These are phyloP conservation scores for Arabis hirsuta DNA, from an alignment of 345 rosid species.

Conservation along the genomic window DNA sequence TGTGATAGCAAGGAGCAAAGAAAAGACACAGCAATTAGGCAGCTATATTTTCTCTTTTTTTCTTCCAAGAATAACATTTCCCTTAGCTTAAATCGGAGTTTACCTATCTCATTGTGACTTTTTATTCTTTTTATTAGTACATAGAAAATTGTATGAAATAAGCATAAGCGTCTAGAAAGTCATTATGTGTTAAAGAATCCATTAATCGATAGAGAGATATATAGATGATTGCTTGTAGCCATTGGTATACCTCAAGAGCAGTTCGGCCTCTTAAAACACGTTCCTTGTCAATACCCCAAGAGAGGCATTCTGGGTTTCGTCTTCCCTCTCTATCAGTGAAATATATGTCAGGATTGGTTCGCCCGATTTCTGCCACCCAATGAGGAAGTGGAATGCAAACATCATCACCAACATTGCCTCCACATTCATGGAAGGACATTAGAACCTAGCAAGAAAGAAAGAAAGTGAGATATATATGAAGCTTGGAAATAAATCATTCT, in stretches of 20 bases:
- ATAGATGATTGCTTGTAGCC: background rate
- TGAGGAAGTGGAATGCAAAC: slow-evolving; percentile 96
- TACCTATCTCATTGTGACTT: background rate
- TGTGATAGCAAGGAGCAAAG: slow-evolving; percentile 1
- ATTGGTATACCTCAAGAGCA: slow-evolving; percentile 80
- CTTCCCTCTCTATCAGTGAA: slow-evolving; percentile 99
- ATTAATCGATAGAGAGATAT: slow-evolving; percentile 3
- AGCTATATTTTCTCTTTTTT: background rate
- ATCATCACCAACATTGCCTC: slow-evolving; percentile 97
- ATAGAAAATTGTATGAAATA: background rate
- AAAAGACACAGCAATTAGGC: slow-evolving; percentile 7
- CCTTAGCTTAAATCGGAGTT: background rate
- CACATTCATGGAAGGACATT: slow-evolving; percentile 99
- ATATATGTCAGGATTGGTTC: slow-evolving; percentile 87
- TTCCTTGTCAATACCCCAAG: slow-evolving; percentile 98
- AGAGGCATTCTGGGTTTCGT: slow-evolving; percentile 92
- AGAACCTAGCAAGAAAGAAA: slow-evolving; percentile 64
- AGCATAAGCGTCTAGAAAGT: background rate
- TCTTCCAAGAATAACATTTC: background rate
- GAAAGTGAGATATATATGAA: slow-evolving; percentile 14
- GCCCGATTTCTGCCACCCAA: slow-evolving; percentile 96
- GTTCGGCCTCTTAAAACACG: slow-evolving; percentile 90
- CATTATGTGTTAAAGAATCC: slow-evolving; percentile 19
- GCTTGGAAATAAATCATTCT: slow-evolving; percentile 7
- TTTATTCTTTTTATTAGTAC: slow-evolving; percentile 3